Base-by-base conservation (phyloP, 2,329 filamentous ascomycete genomes). In the Neophaeococcomyces mojaviensis region DNA sequence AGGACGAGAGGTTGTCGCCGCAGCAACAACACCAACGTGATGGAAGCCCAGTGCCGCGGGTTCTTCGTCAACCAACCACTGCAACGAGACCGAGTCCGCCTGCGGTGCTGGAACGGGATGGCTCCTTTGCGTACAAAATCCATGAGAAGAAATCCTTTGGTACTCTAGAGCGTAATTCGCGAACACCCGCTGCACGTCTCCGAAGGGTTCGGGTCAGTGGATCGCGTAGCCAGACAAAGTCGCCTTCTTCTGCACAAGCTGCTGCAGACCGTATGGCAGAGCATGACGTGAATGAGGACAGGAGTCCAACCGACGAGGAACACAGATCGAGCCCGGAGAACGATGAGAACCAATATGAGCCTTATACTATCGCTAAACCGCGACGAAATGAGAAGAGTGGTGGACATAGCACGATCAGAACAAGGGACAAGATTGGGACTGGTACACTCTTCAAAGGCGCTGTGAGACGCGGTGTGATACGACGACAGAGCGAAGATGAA, bases 361-460 rank as follows among this genome's bases (percentile, higher is more conserved):
- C 64, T 22, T 60, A 64, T 12, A 69, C 66, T 10, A 61, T 65
- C 6, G 50, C 64, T 24, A 60, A 67, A 16, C 55, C 63, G 30
- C 64, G 66, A 6, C 71, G 73, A 40, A 79, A 79, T 2, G 83
- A 88, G 19, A 81, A 84, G 28, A 66, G 69, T 28, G 81, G 78
- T 12, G 68, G 79, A 1, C 84, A 86, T 49, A 82, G 82, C 56
- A 88, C 86, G 0, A 78, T 88, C 72, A 78, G 87, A 4, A 72
- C 89, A 48, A n/a, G n/a, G n/a, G 90, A 89, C 66, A 74, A 86
- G 50, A 78, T 87, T 12, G 83, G 82, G 13, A 78, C 83, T 2
- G 87, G 86, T 1, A 84, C 79, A 49, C 89, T 90, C 54, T 69
- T 92, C 18, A 88, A 85, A 55, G 86, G 85, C 1, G 87, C 87